Percentiles rank a stretch among this genome's conserved stretches.
Conservation (phyloP, 2,329 filamentous ascomycete genomes). For the Aspergillus jensenii region DNA sequence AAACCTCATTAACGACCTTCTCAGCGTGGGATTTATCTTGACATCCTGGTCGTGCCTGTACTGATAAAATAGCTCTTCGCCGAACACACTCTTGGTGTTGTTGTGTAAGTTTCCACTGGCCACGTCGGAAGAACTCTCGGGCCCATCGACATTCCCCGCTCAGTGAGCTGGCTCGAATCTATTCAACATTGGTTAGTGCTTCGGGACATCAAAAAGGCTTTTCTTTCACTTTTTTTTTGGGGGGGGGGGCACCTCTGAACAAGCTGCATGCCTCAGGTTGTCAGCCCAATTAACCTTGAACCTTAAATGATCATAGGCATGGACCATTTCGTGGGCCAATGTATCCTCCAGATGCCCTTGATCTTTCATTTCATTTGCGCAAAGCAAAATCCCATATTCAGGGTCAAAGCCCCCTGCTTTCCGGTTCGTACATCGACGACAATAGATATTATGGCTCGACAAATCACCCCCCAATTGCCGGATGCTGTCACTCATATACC, state of each 20-base stretch:
- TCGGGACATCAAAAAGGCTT: not conserved
- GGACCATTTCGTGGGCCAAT: conserved; percentile 94
- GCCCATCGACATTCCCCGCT: conserved; percentile 92
- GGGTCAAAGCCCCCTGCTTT: conserved; percentile 83
- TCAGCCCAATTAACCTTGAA: conserved; percentile 87
- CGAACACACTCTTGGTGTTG: conserved; percentile 94
- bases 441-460: conserved; percentile 73
- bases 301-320: conserved; percentile 88
- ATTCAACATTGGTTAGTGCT: conserved; percentile 17
- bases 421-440: conserved; percentile 71
- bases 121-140: conserved; percentile 78
- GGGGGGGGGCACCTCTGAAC: conserved; percentile 69
- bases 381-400: conserved; percentile 83
- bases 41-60: conserved; percentile 75
- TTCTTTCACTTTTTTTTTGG: conserved; percentile 17
- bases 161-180: conserved; percentile 91
- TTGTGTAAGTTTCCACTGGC: conserved; percentile 84
- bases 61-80: conserved; percentile 73
- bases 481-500: conserved; percentile 83
- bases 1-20: conserved; percentile 94
- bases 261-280: conserved; percentile 84
- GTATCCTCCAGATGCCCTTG: conserved; percentile 87
- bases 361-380: conserved; percentile 84
- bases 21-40: conserved; percentile 83
- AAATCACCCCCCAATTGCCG: conserved; percentile 74